Percentiles rank a stretch among this genome's conserved stretches.
These are phyloP conservation scores for Penicillium psychrosexuale DNA, from an alignment of 2,329 filamentous ascomycete species.

Conservation along the genomic window DNA sequence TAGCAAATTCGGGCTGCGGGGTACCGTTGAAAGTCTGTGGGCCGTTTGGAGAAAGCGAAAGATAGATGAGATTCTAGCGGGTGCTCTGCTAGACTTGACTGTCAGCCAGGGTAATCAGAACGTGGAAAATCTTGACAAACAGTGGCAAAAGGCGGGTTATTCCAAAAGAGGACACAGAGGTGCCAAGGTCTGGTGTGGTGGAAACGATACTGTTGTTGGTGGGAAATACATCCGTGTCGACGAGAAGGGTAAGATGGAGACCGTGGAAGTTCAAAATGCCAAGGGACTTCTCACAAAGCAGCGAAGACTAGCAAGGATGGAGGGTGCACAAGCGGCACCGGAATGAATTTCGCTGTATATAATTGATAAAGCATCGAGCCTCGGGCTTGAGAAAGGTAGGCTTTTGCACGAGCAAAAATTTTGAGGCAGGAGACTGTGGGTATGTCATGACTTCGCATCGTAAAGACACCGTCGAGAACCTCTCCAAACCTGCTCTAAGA, in stretches of 20 bases:
- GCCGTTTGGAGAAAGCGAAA: conserved; percentile 76
- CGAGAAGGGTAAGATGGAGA: conserved; percentile 55
- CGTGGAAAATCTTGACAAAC: conserved; percentile 21
- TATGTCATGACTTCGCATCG: conserved; percentile 54
- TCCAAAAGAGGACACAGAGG: conserved; percentile 36
- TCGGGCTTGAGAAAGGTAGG: not conserved
- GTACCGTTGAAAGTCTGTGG: conserved; percentile 76
- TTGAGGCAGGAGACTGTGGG: not conserved
- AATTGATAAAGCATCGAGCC: not conserved
- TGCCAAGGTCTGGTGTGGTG: conserved; percentile 58
- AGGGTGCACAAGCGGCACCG: conserved; percentile 13
- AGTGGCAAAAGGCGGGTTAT: conserved; percentile 21
- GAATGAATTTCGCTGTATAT: conserved; percentile 8
- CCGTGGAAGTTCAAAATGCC: conserved; percentile 61
- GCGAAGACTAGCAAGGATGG: conserved; percentile 34
- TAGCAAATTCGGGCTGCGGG: conserved; percentile 61
- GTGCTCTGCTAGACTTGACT: conserved; percentile 65
- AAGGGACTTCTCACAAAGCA: conserved; percentile 55
- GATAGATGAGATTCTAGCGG: conserved; percentile 83
- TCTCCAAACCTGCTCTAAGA: conserved; percentile 88
- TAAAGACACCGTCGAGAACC: conserved; percentile 79
- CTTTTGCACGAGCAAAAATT: conserved; percentile 2
- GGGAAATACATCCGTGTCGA: conserved; percentile 59
- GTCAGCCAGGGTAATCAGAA: conserved; percentile 43
- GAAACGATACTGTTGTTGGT: conserved; percentile 51